Percentiles rank a stretch among this genome's conserved stretches.
phyloP scores from a whole-genome alignment of 139 green algal genomes.

The Chlorella sp. region DNA sequence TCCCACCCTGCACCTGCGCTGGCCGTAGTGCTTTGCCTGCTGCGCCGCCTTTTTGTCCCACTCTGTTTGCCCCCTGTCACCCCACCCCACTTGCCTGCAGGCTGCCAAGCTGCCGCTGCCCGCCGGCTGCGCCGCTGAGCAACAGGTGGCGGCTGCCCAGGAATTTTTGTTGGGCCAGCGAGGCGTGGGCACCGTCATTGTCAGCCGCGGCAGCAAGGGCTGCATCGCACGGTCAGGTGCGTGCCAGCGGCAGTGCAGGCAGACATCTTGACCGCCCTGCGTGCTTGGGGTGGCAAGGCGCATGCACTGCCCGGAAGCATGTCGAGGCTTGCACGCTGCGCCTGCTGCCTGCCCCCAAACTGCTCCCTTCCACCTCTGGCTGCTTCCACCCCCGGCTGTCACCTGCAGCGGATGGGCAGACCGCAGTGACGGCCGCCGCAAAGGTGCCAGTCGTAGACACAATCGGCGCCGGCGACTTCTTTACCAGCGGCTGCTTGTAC shows the following conservation, averaged over 20 bases:
- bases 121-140: neutral
- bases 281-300: too few relatives aligned
- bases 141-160: constrained; percentile 43
- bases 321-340: neutral
- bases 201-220: constrained; percentile 71
- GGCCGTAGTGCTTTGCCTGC: neutral
- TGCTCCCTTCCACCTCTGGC: too few relatives aligned
- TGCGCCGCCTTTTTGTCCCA: neutral
- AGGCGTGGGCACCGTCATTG: constrained; percentile 44
- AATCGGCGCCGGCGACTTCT: constrained; percentile 81
- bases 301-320: too few relatives aligned
- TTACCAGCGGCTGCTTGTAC: constrained; percentile 78
- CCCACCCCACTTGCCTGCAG: neutral
- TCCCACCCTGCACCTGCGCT: neutral
- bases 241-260: neutral
- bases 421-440: neutral
- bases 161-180: constrained; percentile 34
- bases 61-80: too few relatives aligned
- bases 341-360: too few relatives aligned
- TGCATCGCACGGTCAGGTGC: constrained; percentile 40
- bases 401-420: constrained; percentile 13
- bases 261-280: too few relatives aligned
- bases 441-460: constrained; percentile 74
- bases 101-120: constrained; percentile 8
- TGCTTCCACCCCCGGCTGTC: neutral